Base-by-base conservation (phyloP, 2,329 filamentous ascomycete species). In the Colletotrichum lindemuthianum region DNA sequence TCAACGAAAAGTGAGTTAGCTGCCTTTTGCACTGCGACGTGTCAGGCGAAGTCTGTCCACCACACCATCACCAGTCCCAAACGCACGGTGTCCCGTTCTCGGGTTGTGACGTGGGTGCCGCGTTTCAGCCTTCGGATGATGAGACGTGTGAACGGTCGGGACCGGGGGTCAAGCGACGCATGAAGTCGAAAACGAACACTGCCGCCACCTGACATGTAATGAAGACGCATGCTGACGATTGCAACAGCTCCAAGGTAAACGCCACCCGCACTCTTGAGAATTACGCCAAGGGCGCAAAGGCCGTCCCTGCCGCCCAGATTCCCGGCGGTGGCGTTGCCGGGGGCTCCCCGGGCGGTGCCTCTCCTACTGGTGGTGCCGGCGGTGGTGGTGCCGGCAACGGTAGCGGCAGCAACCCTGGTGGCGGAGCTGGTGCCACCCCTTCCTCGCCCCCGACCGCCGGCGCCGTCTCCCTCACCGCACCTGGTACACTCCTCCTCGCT, bases 1-100 rank as follows among this genome's bases (percentile, higher is more conserved):
- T 93, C 74, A 93, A 94, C 77, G 87, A 87, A 78, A 83, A 90
- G 88, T 91, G 78, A 78, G 88, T 78, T 16, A 16, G 15, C 37
- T 4, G 6, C 5, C 12, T 3, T 37, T 41, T 3, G 6, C 5
- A 2, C 40, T 5, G 11, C 6, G 15, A 43, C 3, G 8, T 49
- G 13, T 13, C 24, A 24, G 24, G 24, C 24, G 24, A 24, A 24
- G 24, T 24, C 24, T 24, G 24, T 24, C 24, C 24, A 24, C 24
- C 24, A 24, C 24, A 24, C 24, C 24, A 24, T 24, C 24, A 24
- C 24, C 5, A 24, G 24, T 24, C 24, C 24, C 24, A 24, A 24
- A 24, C 4, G 24, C 24, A 24, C 24, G 24, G 24, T 24, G 24
- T 24, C 24, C 4, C 24, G 24, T 11, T 13, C 15, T 45, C 34